These are phyloP conservation scores for Xylariaceae sp. DNA, from an alignment of 2,329 filamentous ascomycete species.

Conservation along the genomic window DNA sequence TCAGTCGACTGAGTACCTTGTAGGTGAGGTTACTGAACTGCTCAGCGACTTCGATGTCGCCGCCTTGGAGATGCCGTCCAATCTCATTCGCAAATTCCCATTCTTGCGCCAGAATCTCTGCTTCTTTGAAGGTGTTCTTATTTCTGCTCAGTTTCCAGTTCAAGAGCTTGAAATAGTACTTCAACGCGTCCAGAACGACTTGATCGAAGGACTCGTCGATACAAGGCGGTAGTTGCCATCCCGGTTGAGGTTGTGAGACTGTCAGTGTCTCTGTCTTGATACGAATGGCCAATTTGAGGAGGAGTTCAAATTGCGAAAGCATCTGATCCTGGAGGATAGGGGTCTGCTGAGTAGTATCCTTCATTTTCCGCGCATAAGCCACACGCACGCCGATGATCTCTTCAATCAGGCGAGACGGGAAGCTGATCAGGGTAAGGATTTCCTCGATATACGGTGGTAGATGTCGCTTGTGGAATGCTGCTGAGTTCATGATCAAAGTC, in stretches of 20 bases:
- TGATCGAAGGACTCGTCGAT: slow-evolving; percentile 95
- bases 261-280: slow-evolving; percentile 86
- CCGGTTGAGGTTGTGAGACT: slow-evolving; percentile 79
- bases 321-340: slow-evolving; percentile 95
- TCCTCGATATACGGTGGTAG: slow-evolving; percentile 96
- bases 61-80: slow-evolving; percentile 82
- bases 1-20: slow-evolving; percentile 84
- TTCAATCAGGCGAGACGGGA: slow-evolving; percentile 90
- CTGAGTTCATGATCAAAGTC: slow-evolving; percentile 81
- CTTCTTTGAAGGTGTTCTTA: slow-evolving; percentile 99
- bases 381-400: slow-evolving; percentile 92
- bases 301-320: slow-evolving; percentile 92
- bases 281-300: slow-evolving; percentile 83
- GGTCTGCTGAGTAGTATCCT: slow-evolving; percentile 87
- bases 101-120: slow-evolving; percentile 92
- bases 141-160: slow-evolving; percentile 97
- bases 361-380: slow-evolving; percentile 90
- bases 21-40: slow-evolving; percentile 93
- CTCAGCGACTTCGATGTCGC: slow-evolving; percentile 94
- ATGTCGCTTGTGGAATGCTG: slow-evolving; percentile 80
- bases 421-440: slow-evolving; percentile 91
- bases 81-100: slow-evolving; percentile 97
- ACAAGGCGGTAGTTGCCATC: slow-evolving; percentile 92
- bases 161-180: slow-evolving; percentile 97
- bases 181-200: slow-evolving; percentile 85